Evolutionary conservation across 2,329 filamentous ascomycete genomes (phyloP).

Genomic region (Pseudogymnoascus verrucosus): DNA sequence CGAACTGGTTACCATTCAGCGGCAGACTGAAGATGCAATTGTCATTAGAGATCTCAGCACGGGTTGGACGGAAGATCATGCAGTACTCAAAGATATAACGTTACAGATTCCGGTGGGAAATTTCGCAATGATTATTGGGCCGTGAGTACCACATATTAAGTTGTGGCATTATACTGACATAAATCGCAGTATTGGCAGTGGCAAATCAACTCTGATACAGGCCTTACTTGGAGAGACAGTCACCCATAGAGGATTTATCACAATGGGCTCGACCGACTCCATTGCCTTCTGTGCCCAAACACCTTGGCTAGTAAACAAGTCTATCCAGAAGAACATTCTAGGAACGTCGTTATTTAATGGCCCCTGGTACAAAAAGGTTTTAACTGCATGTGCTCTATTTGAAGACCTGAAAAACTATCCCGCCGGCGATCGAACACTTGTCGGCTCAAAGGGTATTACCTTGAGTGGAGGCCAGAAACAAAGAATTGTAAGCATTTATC

Average conservation of each 20-base stretch:
- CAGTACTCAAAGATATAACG: conserved; percentile 13
- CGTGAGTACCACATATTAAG: conserved; percentile 6
- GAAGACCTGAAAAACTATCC: conserved; percentile 20
- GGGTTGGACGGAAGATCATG: conserved; percentile 8
- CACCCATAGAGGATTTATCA: conserved; percentile 12
- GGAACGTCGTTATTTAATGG: conserved; percentile 24
- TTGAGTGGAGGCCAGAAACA: conserved; percentile 25
- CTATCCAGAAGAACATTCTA: conserved; percentile 33
- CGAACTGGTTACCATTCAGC: not conserved
- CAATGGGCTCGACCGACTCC: conserved; percentile 2
- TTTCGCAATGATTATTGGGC: conserved; percentile 24
- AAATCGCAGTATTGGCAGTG: conserved; percentile 21
- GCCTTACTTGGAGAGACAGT: conserved; percentile 22
- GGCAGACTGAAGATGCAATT: not conserved
- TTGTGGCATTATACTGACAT: not conserved
- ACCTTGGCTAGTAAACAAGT: conserved; percentile 37
- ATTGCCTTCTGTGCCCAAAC: conserved; percentile 37
- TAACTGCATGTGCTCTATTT: conserved; percentile 20
- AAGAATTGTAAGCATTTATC: conserved; percentile 15
- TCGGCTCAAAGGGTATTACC: conserved; percentile 27
- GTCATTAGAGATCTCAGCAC: not conserved
- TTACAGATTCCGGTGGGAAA: conserved; percentile 11
- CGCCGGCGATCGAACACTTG: conserved; percentile 20
- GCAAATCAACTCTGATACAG: conserved; percentile 25
- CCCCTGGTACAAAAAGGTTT: conserved; percentile 21